phyloP scores from a whole-genome alignment of 2,329 filamentous ascomycete species.

The Cryphonectria carpinicola region DNA sequence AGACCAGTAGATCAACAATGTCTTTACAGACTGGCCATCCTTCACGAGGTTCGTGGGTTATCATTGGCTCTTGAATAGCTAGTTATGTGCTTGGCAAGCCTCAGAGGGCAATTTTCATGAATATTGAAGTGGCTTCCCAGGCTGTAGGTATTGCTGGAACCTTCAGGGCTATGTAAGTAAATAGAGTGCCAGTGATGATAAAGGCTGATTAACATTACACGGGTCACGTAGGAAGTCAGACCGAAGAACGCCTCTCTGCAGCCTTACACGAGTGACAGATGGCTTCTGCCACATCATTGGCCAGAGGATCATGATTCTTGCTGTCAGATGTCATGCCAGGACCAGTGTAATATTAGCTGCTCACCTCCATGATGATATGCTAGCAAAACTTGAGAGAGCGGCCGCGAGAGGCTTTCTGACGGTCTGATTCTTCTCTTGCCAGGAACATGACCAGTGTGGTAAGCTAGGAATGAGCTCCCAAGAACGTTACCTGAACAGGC shows the following conservation, averaged over 20 bases:
- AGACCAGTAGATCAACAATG: neutral
- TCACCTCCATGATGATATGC: neutral
- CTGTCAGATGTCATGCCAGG: neutral
- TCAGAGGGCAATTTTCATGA: neutral
- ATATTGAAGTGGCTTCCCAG: neutral
- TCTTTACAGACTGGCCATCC: neutral
- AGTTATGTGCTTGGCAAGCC: neutral
- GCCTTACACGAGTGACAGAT: neutral
- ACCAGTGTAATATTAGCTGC: neutral
- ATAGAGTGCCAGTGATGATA: neutral
- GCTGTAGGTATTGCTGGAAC: neutral
- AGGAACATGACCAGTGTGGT: neutral
- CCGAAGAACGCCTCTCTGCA: neutral
- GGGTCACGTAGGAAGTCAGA: neutral
- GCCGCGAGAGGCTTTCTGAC: constrained; percentile 5
- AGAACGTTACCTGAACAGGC: neutral
- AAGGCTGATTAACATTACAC: neutral
- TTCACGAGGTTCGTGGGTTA: neutral
- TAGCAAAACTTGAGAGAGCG: neutral
- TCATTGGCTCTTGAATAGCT: neutral
- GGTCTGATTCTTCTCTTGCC: neutral
- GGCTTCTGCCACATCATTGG: neutral
- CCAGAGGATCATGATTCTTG: neutral
- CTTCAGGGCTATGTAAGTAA: neutral
- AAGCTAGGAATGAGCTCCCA: neutral